phyloP scores from a whole-genome alignment of 495 filamentous ascomycete genomes.

The Neurospora sp. region DNA sequence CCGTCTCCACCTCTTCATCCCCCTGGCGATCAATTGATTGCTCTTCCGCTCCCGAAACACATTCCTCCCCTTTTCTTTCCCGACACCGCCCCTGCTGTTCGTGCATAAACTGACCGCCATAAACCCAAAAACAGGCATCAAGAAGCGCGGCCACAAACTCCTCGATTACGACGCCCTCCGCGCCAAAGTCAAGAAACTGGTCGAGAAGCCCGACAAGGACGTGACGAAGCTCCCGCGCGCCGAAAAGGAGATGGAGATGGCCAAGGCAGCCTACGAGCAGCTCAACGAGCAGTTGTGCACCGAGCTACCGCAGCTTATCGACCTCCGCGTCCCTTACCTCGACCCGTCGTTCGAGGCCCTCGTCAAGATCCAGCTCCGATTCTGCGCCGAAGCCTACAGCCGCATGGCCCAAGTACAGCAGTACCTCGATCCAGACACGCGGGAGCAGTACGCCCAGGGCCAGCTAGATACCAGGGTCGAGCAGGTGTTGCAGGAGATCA shows the following conservation, averaged over 20 bases:
- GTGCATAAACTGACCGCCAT: slow-evolving; percentile 2
- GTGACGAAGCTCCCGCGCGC: slow-evolving; percentile 85
- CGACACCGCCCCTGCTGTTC: neutral
- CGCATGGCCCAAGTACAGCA: slow-evolving; percentile 99
- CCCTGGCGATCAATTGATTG: neutral
- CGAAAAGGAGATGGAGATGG: slow-evolving; percentile 90
- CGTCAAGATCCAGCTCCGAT: slow-evolving; percentile 95
- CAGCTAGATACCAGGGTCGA: slow-evolving; percentile 88
- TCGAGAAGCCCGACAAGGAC: slow-evolving; percentile 98
- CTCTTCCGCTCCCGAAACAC: neutral
- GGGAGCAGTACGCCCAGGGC: slow-evolving; percentile 92
- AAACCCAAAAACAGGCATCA: slow-evolving; percentile 53
- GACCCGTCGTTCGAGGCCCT: slow-evolving; percentile 95
- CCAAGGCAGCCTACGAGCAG: slow-evolving; percentile 85
- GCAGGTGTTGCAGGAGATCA: slow-evolving; percentile 92
- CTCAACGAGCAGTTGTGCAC: slow-evolving; percentile 90
- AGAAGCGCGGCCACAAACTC: slow-evolving; percentile 95
- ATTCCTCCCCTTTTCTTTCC: neutral
- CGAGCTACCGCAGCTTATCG: slow-evolving; percentile 95
- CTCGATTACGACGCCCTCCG: slow-evolving; percentile 96
- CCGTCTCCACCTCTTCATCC: neutral
- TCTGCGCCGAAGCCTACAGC: slow-evolving; percentile 94
- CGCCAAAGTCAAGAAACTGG: slow-evolving; percentile 89
- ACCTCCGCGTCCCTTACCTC: slow-evolving; percentile 90
- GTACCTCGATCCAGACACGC: slow-evolving; percentile 91